Evolutionary conservation across 805 yeast species (phyloP).

Genomic region (Candida pseudofarinosa): DNA sequence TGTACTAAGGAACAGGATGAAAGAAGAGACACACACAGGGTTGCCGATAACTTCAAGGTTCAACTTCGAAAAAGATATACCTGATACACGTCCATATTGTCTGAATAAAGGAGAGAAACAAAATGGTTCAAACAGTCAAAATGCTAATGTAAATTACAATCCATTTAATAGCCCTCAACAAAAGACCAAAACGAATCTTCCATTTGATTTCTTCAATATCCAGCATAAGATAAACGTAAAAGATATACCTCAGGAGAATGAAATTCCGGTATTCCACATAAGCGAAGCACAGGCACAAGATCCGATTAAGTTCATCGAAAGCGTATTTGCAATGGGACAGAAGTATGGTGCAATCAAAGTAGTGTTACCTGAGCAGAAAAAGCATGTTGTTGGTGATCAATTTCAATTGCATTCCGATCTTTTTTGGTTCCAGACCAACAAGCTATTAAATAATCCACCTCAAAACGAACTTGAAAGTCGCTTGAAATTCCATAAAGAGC

Average conservation of each 20-base stretch:
- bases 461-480: conserved; percentile 41
- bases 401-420: conserved; percentile 40
- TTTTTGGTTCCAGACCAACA: conserved; percentile 49
- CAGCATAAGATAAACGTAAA: conserved; percentile 20
- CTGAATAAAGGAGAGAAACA: conserved; percentile 13
- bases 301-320: conserved; percentile 64
- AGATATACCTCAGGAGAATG: conserved; percentile 10
- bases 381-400: conserved; percentile 14
- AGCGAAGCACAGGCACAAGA: conserved; percentile 47
- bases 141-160: conserved; percentile 31
- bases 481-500: conserved; percentile 43
- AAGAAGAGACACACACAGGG: conserved; percentile 7
- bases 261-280: conserved; percentile 57
- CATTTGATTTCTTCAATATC: conserved; percentile 38
- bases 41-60: conserved; percentile 25
- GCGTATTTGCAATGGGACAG: conserved; percentile 47
- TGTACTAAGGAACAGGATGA: not conserved
- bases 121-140: conserved; percentile 19
- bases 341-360: conserved; percentile 74
- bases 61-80: conserved; percentile 17
- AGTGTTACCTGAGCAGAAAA: conserved; percentile 47
- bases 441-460: conserved; percentile 44
- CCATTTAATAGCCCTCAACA: conserved; percentile 46
- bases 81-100: conserved; percentile 20
- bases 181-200: conserved; percentile 40